phyloP scores from a whole-genome alignment of 345 rosid genomes.

The Zanthoxylum bungeanum region DNA sequence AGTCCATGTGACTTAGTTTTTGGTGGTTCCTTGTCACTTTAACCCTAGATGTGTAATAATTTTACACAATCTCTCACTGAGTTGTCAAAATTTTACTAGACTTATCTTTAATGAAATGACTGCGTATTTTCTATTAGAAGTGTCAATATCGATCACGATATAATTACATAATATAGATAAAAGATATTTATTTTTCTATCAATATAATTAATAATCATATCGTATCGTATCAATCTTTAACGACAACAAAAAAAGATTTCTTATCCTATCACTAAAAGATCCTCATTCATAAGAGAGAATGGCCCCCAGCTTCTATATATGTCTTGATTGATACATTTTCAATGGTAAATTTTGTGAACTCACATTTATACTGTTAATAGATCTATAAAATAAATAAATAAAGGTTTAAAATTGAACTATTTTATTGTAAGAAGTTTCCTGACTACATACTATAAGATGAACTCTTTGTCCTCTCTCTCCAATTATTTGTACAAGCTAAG shows the following conservation, averaged over 20 bases:
- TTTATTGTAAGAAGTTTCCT: not conserved
- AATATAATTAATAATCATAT: too few species aligned
- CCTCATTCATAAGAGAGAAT: not conserved
- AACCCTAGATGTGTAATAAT: not conserved
- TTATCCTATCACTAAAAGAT: not conserved
- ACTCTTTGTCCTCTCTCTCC: not conserved
- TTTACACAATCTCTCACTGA: not conserved
- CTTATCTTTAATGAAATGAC: not conserved
- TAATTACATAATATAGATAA: too few species aligned
- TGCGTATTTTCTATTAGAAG: not conserved
- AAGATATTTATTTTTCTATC: too few species aligned
- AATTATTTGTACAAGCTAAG: not conserved
- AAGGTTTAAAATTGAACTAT: too few species aligned
- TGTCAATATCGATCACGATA: too few species aligned
- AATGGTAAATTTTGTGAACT: not conserved
- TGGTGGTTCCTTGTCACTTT: conserved; percentile 14
- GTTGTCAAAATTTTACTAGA: not conserved
- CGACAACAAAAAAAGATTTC: too few species aligned
- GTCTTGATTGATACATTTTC: not conserved
- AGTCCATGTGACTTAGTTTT: conserved; percentile 21
- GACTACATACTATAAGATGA: not conserved
- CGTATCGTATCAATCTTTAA: too few species aligned
- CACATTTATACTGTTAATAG: not conserved
- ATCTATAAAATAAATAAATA: too few species aligned
- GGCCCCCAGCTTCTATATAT: not conserved